These are phyloP conservation scores for Ramicandelaber brevisporus DNA, from an alignment of 192 early-diverging fungal species.

Conservation along the genomic window DNA sequence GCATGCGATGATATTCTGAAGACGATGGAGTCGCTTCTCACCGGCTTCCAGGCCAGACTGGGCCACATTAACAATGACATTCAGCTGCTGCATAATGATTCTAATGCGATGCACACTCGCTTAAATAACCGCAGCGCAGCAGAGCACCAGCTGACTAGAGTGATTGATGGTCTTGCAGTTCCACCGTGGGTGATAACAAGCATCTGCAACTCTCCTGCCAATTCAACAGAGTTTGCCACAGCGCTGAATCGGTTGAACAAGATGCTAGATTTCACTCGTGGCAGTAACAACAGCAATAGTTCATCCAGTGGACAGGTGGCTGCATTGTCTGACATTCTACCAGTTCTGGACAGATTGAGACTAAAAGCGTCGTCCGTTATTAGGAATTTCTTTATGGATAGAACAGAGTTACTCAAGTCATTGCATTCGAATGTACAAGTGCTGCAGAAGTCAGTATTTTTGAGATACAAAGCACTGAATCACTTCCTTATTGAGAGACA, in stretches of 20 bases:
- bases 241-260: too few relatives aligned
- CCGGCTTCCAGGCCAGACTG: constrained; percentile 64
- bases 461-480: constrained; percentile 81
- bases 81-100: constrained; percentile 58
- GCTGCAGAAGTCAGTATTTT: constrained; percentile 68
- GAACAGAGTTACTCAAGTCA: constrained; percentile 63
- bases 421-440: constrained; percentile 86
- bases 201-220: constrained; percentile 80
- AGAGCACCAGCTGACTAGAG: constrained; percentile 38
- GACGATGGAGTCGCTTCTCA: constrained; percentile 64
- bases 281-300: too few relatives aligned
- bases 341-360: constrained; percentile 76
- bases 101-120: constrained; percentile 48
- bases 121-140: constrained; percentile 67
- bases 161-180: constrained; percentile 72
- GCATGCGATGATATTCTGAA: constrained; percentile 56
- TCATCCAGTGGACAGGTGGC: too few relatives aligned
- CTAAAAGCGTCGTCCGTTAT: constrained; percentile 63
- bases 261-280: too few relatives aligned
- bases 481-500: constrained; percentile 77
- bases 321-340: constrained; percentile 64
- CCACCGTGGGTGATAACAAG: constrained; percentile 44
- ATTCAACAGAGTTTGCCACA: too few relatives aligned
- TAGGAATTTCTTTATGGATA: constrained; percentile 62
- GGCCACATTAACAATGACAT: constrained; percentile 78